Conservation (phyloP, 1,284 basidiomycete species). For the Sutorius eximius region DNA sequence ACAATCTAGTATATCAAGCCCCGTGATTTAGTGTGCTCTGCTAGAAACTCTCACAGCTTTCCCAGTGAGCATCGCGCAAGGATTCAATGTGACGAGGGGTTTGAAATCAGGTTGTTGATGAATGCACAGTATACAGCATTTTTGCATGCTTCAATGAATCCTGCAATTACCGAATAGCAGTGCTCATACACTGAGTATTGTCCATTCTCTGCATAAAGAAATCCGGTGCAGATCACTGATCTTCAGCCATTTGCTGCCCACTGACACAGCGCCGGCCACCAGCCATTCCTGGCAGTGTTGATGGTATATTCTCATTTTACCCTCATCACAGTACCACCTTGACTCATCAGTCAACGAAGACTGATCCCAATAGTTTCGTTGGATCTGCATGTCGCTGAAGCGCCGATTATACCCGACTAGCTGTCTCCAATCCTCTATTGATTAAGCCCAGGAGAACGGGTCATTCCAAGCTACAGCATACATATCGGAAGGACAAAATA, state of each 20-base stretch:
- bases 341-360: not conserved
- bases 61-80: not conserved
- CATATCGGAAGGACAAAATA: not conserved
- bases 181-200: not conserved
- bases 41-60: not conserved
- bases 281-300: not conserved
- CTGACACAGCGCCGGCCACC: not conserved
- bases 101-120: not conserved
- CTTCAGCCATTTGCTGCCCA: not conserved
- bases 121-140: not conserved
- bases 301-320: not conserved
- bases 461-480: constrained; percentile 11
- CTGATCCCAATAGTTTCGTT: not conserved
- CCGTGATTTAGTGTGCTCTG: not conserved
- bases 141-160: not conserved
- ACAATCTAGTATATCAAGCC: not conserved
- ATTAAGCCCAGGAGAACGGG: not conserved
- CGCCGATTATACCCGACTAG: not conserved
- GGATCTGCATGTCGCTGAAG: not conserved
- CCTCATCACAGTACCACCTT: not conserved
- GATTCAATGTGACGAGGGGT: not conserved
- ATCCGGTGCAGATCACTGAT: not conserved
- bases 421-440: not conserved
- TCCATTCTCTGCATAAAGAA: not conserved
- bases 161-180: not conserved